These are phyloP conservation scores for Ceratobasidium sp. DNA, from an alignment of 1,284 basidiomycete genomes.

Conservation along the genomic window DNA sequence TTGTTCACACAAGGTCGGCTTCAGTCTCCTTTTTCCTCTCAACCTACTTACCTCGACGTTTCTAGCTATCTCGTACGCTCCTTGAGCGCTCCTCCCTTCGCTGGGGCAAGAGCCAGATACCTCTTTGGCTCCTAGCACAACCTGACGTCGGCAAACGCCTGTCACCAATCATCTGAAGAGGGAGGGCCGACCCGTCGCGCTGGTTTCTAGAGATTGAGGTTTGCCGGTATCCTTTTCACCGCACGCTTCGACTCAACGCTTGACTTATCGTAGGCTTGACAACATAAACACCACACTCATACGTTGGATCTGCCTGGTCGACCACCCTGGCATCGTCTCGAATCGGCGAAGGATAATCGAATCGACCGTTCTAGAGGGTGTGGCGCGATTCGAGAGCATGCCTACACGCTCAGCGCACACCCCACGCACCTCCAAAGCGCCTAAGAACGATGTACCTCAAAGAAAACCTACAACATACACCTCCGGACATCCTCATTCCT, in stretches of 20 bases:
- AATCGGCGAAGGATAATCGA: slow-evolving; percentile 87
- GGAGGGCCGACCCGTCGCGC: slow-evolving; percentile 98
- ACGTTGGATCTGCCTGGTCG: slow-evolving; percentile 96
- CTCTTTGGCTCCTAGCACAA: slow-evolving; percentile 97
- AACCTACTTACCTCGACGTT: not conserved
- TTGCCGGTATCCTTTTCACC: slow-evolving; percentile 26
- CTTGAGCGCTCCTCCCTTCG: slow-evolving; percentile 98
- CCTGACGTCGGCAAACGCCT: slow-evolving; percentile 97
- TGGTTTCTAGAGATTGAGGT: slow-evolving; percentile 97
- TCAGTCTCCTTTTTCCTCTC: too few species aligned
- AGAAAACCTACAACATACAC: slow-evolving; percentile 86
- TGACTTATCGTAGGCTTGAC: slow-evolving; percentile 81
- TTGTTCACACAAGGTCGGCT: slow-evolving; percentile 69
- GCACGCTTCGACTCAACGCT: slow-evolving; percentile 39
- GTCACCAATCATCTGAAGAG: slow-evolving; percentile 99
- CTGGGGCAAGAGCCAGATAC: slow-evolving; percentile 99
- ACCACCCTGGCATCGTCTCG: slow-evolving; percentile 97
- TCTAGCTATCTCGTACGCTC: slow-evolving; percentile 91
- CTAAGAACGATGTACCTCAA: slow-evolving; percentile 94
- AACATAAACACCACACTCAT: slow-evolving; percentile 99
- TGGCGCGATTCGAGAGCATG: slow-evolving; percentile 97
- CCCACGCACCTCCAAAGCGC: slow-evolving; percentile 86
- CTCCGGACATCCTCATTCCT: slow-evolving; percentile 72
- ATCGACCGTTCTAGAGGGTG: slow-evolving; percentile 95
- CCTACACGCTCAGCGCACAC: too few species aligned